phyloP scores from a whole-genome alignment of 164 flowering plant species.

The Vitis riparia region DNA sequence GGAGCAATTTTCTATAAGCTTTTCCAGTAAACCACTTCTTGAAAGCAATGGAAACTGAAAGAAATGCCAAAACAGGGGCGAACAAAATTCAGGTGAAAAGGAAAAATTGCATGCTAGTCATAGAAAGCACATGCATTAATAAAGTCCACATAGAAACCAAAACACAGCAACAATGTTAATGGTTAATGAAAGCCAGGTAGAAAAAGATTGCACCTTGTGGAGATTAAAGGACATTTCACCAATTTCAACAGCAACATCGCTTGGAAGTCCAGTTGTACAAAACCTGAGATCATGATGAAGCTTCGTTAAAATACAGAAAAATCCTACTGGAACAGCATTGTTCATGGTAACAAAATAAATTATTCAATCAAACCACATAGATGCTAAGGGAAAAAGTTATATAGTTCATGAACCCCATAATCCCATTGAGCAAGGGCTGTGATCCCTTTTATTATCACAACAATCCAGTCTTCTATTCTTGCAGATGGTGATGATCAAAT shows the following conservation, averaged over 20 bases:
- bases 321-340: not conserved
- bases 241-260: constrained; percentile 68
- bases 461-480: no score
- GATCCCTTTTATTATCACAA: no score
- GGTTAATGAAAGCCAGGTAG: no score
- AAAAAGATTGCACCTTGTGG: constrained; percentile 55
- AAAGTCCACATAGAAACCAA: not conserved
- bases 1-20: constrained; percentile 33
- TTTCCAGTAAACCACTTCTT: constrained; percentile 49
- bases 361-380: not conserved
- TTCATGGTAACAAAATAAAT: not conserved
- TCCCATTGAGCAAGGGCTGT: no score
- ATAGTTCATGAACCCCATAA: not conserved
- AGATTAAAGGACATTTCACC: constrained; percentile 75
- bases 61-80: not conserved
- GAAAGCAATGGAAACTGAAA: constrained; percentile 60
- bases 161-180: not conserved
- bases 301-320: not conserved
- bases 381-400: not conserved
- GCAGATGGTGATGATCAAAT: no score
- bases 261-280: constrained; percentile 64
- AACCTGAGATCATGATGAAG: constrained; percentile 32
- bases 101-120: not conserved
- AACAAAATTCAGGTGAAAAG: not conserved
- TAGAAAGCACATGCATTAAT: not conserved